These are phyloP conservation scores for Aspergillus sp. DNA, from an alignment of 2,329 filamentous ascomycete species.

Conservation along the genomic window DNA sequence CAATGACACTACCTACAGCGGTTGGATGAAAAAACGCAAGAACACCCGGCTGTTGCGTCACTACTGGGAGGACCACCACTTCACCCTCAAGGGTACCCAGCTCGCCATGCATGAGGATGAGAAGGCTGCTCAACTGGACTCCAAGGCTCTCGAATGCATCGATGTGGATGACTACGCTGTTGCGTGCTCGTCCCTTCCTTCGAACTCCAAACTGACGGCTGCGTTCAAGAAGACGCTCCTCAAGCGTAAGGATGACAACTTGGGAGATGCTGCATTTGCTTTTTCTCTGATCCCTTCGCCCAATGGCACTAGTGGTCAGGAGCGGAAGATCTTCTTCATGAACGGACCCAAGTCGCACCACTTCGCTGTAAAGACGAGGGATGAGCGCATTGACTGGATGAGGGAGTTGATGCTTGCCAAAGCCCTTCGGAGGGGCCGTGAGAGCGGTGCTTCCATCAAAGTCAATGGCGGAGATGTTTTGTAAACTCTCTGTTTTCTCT, in stretches of 20 bases:
- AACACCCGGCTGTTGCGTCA: slow-evolving; percentile 75
- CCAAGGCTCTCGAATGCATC: slow-evolving; percentile 67
- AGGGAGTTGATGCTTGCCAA: slow-evolving; percentile 42
- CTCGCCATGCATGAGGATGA: slow-evolving; percentile 38
- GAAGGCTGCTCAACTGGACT: slow-evolving; percentile 15
- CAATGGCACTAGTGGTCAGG: slow-evolving; percentile 34
- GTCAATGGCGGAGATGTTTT: slow-evolving; percentile 26
- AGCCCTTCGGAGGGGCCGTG: slow-evolving; percentile 26
- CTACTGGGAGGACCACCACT: slow-evolving; percentile 88
- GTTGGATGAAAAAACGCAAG: slow-evolving; percentile 50
- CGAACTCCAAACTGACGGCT: slow-evolving; percentile 72
- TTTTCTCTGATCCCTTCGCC: slow-evolving; percentile 38
- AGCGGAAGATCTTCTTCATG: slow-evolving; percentile 27
- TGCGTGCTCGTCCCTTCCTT: slow-evolving; percentile 64
- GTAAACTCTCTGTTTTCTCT: no score
- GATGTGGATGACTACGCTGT: slow-evolving; percentile 47
- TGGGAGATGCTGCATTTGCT: slow-evolving; percentile 30
- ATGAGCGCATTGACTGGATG: slow-evolving; percentile 90
- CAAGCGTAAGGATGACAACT: slow-evolving; percentile 25
- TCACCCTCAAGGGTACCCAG: slow-evolving; percentile 69
- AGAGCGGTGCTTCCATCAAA: slow-evolving; percentile 21
- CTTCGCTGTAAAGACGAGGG: slow-evolving; percentile 79
- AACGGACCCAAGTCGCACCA: slow-evolving; percentile 77
- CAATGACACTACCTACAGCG: slow-evolving; percentile 54
- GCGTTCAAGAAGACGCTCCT: slow-evolving; percentile 62